Conservation (phyloP, 768 basidiomycete species). For the Xerocomellus chrysenteron region DNA sequence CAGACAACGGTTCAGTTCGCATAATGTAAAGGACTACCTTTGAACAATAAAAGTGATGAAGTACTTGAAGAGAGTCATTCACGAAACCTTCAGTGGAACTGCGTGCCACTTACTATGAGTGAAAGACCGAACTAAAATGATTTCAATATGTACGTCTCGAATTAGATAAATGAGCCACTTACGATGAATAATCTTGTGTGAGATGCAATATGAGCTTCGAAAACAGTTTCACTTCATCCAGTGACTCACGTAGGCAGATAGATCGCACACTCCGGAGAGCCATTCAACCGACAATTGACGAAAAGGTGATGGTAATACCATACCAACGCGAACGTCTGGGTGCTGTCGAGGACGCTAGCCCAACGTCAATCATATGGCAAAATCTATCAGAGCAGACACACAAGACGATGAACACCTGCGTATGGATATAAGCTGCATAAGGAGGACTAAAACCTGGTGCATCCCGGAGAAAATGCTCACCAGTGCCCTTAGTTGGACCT, state of each 20-base stretch:
- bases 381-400: background rate
- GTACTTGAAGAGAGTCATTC: slow-evolving; percentile 11
- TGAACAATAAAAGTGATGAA: slow-evolving; percentile 23
- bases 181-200: slow-evolving; percentile 4
- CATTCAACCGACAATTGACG: slow-evolving; percentile 9
- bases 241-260: slow-evolving; percentile 8
- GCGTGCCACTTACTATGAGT: slow-evolving; percentile 3
- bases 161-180: background rate
- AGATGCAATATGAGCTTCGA: background rate
- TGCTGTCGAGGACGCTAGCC: slow-evolving; percentile 9
- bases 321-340: background rate
- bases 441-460: background rate
- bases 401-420: slow-evolving; percentile 11
- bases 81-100: background rate
- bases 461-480: slow-evolving; percentile 7
- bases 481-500: slow-evolving; percentile 6
- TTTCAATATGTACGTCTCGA: background rate
- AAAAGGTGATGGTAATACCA: slow-evolving; percentile 1
- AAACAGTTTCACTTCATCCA: background rate
- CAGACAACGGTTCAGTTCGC: background rate
- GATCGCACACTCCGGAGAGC: background rate
- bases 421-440: background rate
- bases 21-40: slow-evolving; percentile 3
- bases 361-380: background rate
- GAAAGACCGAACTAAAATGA: background rate